Evolutionary conservation across 805 yeast genomes (phyloP).

Genomic region (Pichia nakasei): DNA sequence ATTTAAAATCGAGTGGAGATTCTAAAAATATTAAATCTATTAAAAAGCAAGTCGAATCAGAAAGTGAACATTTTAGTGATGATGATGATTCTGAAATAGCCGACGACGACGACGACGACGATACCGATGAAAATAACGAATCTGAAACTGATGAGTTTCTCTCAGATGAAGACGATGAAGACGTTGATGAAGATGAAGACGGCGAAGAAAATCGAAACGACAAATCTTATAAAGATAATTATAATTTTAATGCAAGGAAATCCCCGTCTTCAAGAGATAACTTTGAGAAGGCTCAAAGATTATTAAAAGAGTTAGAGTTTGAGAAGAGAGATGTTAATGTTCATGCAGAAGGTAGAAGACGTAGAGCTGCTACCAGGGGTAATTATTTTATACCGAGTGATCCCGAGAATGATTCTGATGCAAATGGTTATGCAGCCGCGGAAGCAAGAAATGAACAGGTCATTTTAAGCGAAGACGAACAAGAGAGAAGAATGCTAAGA

Average conservation of each 20-base stretch:
- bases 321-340: conserved; percentile 10
- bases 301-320: conserved; percentile 11
- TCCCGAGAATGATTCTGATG: conserved; percentile 38
- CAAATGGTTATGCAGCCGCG: conserved; percentile 23
- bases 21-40: neutral
- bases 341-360: conserved; percentile 2
- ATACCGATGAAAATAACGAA: neutral
- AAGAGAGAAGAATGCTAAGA: conserved; percentile 10
- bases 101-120: neutral
- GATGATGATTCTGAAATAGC: neutral
- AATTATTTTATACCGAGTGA: conserved; percentile 70
- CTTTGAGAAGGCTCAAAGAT: conserved; percentile 3
- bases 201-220: neutral
- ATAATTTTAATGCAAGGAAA: neutral
- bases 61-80: neutral
- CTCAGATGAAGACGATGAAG: neutral
- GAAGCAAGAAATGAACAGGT: conserved; percentile 11
- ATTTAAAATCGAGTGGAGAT: neutral
- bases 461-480: conserved; percentile 15
- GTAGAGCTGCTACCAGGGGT: conserved; percentile 33
- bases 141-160: neutral
- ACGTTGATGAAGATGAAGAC: neutral
- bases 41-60: neutral
- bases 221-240: neutral
- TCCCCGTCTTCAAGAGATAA: neutral